Conservation (phyloP, 2,329 filamentous ascomycete genomes). For the Tolypocladium endophyticum region DNA sequence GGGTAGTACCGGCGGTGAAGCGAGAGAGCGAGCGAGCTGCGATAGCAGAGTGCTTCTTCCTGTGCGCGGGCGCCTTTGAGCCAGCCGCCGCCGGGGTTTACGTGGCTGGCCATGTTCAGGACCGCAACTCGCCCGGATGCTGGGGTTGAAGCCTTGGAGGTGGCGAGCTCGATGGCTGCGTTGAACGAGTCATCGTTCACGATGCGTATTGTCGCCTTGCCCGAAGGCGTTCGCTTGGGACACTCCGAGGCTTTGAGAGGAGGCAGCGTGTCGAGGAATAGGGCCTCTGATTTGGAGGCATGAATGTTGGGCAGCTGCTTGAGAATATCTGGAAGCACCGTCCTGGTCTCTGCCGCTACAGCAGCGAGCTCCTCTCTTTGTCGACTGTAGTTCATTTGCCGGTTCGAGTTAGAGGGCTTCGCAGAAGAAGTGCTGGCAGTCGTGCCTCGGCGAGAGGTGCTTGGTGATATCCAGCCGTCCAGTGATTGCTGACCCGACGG, state of each 20-base stretch:
- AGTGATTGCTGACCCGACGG: conserved; percentile 13
- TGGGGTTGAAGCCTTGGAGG: conserved; percentile 11
- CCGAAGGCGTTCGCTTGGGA: conserved; percentile 24
- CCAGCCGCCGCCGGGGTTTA: conserved; percentile 53
- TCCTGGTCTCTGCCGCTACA: conserved; percentile 35
- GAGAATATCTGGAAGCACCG: conserved; percentile 35
- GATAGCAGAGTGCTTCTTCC: conserved; percentile 59
- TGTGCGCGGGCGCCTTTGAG: conserved; percentile 51
- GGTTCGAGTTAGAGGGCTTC: background rate
- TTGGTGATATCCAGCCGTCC: conserved; percentile 15
- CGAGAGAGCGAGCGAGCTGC: conserved; percentile 41
- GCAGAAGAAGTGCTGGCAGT: background rate
- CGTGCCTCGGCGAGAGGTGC: background rate
- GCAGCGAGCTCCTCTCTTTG: conserved; percentile 22
- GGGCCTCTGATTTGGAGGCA: conserved; percentile 24
- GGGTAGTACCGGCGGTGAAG: conserved; percentile 42
- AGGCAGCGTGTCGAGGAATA: conserved; percentile 24
- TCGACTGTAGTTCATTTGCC: conserved; percentile 7
- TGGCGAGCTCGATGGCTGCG: conserved; percentile 33
- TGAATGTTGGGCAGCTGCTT: conserved; percentile 27
- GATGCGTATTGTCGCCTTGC: conserved; percentile 30
- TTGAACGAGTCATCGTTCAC: conserved; percentile 48
- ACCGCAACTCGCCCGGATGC: conserved; percentile 36
- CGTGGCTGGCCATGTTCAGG: conserved; percentile 55
- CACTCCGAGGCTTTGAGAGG: conserved; percentile 29